A percentile compares a stretch with the other conserved stretches of the same genome.
phyloP scores from a whole-genome alignment of 371 early-diverging fungal genomes.

The Mortierella sp. region DNA sequence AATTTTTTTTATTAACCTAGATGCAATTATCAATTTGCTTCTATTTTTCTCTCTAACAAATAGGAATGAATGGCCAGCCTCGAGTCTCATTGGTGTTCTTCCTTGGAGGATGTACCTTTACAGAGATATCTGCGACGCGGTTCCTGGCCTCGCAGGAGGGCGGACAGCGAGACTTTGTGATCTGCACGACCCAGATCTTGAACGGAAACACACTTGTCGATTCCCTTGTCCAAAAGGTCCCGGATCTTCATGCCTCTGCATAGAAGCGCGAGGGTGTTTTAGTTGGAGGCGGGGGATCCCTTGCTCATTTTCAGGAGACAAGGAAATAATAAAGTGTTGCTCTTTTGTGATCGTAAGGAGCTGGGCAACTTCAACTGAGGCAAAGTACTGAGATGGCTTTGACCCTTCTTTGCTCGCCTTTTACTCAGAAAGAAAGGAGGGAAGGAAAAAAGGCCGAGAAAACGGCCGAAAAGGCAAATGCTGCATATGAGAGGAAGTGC shows the following conservation, averaged over 20 bases:
- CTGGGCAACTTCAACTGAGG: not conserved
- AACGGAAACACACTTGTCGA: conserved; percentile 85
- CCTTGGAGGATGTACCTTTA: conserved; percentile 96
- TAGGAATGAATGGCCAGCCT: conserved; percentile 65
- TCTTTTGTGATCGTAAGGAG: not conserved
- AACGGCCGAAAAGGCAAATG: not conserved
- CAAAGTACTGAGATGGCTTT: too few species aligned
- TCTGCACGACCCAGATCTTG: conserved; percentile 89
- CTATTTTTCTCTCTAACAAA: not conserved
- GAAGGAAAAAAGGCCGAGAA: too few species aligned
- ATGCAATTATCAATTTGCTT: too few species aligned
- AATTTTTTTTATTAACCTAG: too few species aligned
- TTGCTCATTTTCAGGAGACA: not conserved
- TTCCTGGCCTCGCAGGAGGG: conserved; percentile 85
- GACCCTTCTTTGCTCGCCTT: too few species aligned
- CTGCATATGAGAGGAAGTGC: not conserved
- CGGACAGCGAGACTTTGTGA: conserved; percentile 86
- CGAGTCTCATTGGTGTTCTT: conserved; percentile 89
- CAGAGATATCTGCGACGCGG: conserved; percentile 91
- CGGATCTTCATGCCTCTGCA: conserved; percentile 36
- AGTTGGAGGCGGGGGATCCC: too few species aligned
- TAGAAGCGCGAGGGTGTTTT: not conserved
- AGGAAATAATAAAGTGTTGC: not conserved
- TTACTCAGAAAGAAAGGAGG: too few species aligned
- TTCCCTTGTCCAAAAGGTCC: conserved; percentile 64